These are phyloP conservation scores for Peronospora destructor DNA, from an alignment of 352 stramenopile species.

Conservation along the genomic window DNA sequence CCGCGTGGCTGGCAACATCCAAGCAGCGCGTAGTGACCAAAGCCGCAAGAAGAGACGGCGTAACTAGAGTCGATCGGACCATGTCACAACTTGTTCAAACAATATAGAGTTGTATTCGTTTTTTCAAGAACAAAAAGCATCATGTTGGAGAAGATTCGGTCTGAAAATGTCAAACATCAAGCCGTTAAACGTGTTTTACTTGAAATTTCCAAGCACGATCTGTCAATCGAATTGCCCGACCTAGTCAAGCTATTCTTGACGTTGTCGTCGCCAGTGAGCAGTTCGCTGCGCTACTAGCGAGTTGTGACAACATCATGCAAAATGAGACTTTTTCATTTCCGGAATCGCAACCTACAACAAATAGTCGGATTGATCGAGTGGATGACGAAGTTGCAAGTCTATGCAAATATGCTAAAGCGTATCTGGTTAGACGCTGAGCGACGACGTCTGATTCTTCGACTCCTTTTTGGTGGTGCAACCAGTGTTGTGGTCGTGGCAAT, in stretches of 20 bases:
- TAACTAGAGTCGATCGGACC: constrained; percentile 13
- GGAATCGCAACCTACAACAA: constrained; percentile 5
- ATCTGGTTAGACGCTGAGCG: constrained; percentile 14
- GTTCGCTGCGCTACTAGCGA: no score
- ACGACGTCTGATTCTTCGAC: constrained; percentile 11
- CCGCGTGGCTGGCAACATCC: constrained; percentile 73
- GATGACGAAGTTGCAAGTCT: constrained; percentile 6
- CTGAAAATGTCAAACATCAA: no score
- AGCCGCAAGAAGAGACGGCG: constrained; percentile 39
- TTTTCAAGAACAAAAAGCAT: no score
- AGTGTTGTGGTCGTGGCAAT: constrained; percentile 13
- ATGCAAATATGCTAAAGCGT: constrained; percentile 6
- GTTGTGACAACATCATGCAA: constrained; percentile 10
- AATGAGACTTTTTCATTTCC: constrained; percentile 7
- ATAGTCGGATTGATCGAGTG: constrained; percentile 10
- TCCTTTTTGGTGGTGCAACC: constrained; percentile 16
- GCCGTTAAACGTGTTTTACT: no score
- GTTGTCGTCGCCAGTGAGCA: no score
- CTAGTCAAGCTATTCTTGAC: no score
- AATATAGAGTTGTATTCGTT: no score
- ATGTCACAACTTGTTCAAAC: neutral
- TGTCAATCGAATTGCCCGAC: no score
- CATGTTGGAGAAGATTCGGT: no score
- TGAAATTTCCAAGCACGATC: no score
- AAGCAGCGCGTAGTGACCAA: constrained; percentile 37